Evolutionary conservation across 2,329 filamentous ascomycete genomes (phyloP), one percentile per base, ranked within the genome.

Genomic region (Gnomoniopsis sp.): DNA sequence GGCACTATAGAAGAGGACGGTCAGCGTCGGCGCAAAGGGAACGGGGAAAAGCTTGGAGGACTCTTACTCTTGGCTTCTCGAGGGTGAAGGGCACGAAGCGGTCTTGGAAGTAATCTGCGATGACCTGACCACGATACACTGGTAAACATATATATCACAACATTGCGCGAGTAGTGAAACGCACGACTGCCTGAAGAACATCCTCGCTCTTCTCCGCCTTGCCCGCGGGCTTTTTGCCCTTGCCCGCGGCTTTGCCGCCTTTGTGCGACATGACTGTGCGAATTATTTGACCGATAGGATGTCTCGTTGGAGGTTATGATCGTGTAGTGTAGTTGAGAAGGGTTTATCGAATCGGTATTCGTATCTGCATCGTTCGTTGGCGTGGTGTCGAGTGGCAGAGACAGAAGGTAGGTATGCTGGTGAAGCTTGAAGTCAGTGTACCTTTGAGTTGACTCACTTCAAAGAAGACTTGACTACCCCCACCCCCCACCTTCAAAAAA

Each of bases 101-200:
- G 50, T 91, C 92, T 74, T 98, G 93, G 72, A 96, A 99, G 1
- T 91, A 93, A 79, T 99, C 95, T 65, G 93, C 90, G 64, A 99
- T 86, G 60, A 99, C 82, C 89, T 95, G 68, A 7, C 55, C 34
- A 55, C 8, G n/a, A 49, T 15, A 14, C 1, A 69, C 57, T 67
- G 66, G 64, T 65, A 60, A 62, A 57, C 58, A 34, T 44, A 30
- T 4, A 10, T n/a, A 51, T 47, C 55, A 50, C 41, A n/a, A 14
- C 33, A 49, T 19, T 67, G 68, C 66, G 63, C 68, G 66, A 48
- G 51, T 57, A 49, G n/a, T 26, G 10, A 33, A 22, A 78, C 79
- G 63, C 71, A 82, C 79, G 63, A 83, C 80, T 33, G 80, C 80
- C 72, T 86, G 82, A 57, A 86, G 74, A 61, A 80, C 78, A 70